Conservation (phyloP, 139 green algal species). For the Tetradesmus lagerheimii region DNA sequence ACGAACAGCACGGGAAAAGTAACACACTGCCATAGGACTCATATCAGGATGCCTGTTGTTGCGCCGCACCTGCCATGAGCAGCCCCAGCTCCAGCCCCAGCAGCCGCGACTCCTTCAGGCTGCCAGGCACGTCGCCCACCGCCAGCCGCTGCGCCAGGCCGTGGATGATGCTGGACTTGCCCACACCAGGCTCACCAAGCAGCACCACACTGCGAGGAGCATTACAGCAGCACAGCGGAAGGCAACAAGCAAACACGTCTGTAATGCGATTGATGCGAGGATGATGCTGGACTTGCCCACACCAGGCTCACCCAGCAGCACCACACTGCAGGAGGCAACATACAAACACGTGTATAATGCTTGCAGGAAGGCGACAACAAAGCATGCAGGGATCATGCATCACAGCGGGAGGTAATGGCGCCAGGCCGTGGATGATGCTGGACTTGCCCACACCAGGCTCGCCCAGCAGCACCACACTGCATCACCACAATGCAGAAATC, state of each 20-base stretch:
- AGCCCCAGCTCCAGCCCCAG: conserved; percentile 95
- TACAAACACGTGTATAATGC: too few relatives aligned
- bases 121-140: conserved; percentile 90
- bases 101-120: conserved; percentile 55
- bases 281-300: conserved; percentile 90
- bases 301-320: conserved; percentile 66
- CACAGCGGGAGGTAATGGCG: too few relatives aligned
- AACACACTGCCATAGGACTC: too few relatives aligned
- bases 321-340: conserved; percentile 34
- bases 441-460: conserved; percentile 90
- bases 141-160: conserved; percentile 94
- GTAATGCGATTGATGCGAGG: too few relatives aligned
- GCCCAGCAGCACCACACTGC: conserved; percentile 33
- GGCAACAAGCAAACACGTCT: too few relatives aligned
- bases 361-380: too few relatives aligned
- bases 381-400: too few relatives aligned
- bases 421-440: conserved; percentile 88
- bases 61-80: conserved; percentile 86
- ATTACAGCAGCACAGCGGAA: neutral
- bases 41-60: too few relatives aligned
- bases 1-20: too few relatives aligned
- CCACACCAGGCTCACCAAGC: conserved; percentile 78
- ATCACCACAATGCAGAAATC: neutral
- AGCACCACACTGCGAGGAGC: conserved; percentile 29
- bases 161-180: conserved; percentile 91